Percentiles rank a stretch among this genome's conserved stretches.
phyloP scores from a whole-genome alignment of 139 green algal species.

The Chlorella sp. region DNA sequence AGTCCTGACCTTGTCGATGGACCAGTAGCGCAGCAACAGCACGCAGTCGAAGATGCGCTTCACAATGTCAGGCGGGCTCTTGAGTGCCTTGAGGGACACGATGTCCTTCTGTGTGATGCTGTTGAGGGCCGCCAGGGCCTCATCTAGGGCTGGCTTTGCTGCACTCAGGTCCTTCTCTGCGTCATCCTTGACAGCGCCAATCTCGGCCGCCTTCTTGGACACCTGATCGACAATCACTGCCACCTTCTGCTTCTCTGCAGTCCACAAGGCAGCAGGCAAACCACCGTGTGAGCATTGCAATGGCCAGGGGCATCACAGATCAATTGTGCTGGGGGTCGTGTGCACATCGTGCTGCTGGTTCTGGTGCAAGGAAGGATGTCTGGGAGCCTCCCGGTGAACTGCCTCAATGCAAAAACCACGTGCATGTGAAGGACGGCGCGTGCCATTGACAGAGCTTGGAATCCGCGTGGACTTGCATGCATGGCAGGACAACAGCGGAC shows the following conservation, averaged over 20 bases:
- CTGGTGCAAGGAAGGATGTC: too few species aligned
- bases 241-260: conserved; percentile 71
- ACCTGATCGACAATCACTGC: conserved; percentile 78
- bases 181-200: conserved; percentile 63
- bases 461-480: too few species aligned
- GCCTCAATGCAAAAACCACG: neutral
- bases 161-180: conserved; percentile 82
- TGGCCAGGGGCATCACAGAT: too few species aligned
- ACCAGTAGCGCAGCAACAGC: conserved; percentile 69
- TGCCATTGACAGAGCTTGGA: too few species aligned
- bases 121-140: conserved; percentile 80
- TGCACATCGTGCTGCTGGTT: too few species aligned
- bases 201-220: conserved; percentile 55
- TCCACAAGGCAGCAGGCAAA: neutral
- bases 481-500: too few species aligned
- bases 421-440: too few species aligned
- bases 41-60: conserved; percentile 96
- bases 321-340: too few species aligned
- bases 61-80: conserved; percentile 90
- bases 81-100: conserved; percentile 83
- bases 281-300: too few species aligned
- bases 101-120: conserved; percentile 85
- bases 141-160: conserved; percentile 90
- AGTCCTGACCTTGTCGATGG: neutral
- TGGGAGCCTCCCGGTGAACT: too few species aligned